A percentile compares a stretch with the other conserved stretches of the same genome.
These are phyloP conservation scores for Ascochyta viciae-villosae DNA, from an alignment of 2,329 filamentous ascomycete species.

Conservation along the genomic window DNA sequence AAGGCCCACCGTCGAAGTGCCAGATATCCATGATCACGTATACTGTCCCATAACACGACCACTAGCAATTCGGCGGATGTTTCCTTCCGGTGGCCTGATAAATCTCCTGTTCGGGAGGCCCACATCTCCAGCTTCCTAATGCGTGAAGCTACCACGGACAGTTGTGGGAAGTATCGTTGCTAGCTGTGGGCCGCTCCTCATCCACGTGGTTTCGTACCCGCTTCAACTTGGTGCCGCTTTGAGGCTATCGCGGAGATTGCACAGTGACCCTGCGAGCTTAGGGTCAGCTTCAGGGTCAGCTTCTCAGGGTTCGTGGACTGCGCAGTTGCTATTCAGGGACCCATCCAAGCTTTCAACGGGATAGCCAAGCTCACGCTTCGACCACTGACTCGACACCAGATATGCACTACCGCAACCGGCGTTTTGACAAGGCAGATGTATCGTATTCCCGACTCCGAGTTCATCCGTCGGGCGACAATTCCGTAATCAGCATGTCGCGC, in stretches of 20 bases:
- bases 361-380: not conserved
- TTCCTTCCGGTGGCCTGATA: constrained; percentile 1
- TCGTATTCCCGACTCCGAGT: not conserved
- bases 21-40: not conserved
- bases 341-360: constrained; percentile 5
- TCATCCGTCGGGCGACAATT: not conserved
- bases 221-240: not conserved
- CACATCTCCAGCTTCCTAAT: constrained; percentile 1
- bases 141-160: constrained; percentile 1
- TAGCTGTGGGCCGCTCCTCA: constrained; percentile 2
- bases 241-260: constrained; percentile 1
- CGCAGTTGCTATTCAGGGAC: not conserved
- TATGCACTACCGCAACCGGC: not conserved
- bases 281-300: not conserved
- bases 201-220: constrained; percentile 8
- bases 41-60: not conserved
- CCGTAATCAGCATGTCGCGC: not conserved
- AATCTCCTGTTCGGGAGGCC: constrained; percentile 6
- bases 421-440: constrained; percentile 3
- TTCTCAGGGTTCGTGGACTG: not conserved
- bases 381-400: constrained; percentile 1
- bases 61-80: not conserved
- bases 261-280: not conserved
- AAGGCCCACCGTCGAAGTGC: not conserved
- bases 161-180: constrained; percentile 7